These are phyloP conservation scores for Tulasnella sp. DNA, from an alignment of 768 basidiomycete genomes.

Conservation along the genomic window DNA sequence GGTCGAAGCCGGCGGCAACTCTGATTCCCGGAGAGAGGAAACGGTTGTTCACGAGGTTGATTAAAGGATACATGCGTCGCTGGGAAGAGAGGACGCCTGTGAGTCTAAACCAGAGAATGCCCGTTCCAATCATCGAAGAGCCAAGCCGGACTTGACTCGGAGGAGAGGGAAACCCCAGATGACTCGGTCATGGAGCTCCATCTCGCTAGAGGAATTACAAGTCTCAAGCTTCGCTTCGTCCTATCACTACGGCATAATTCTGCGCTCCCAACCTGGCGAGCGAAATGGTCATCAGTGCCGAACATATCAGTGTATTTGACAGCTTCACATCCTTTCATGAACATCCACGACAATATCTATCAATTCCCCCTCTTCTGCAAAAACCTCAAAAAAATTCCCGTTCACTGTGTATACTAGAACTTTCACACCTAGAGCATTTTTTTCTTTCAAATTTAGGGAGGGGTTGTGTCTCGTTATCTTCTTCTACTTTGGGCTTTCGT, in stretches of 20 bases:
- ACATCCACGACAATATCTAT: conserved; percentile 4
- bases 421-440: no score
- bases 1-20: background rate
- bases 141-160: background rate
- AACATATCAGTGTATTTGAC: background rate
- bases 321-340: background rate
- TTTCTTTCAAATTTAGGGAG: background rate
- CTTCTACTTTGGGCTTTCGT: background rate
- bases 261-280: no score
- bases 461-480: background rate
- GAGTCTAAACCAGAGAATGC: background rate
- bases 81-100: conserved; percentile 19
- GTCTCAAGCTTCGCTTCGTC: no score
- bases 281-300: no score
- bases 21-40: background rate
- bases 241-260: no score
- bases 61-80: conserved; percentile 12
- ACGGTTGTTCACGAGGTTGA: conserved; percentile 11
- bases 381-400: background rate
- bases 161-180: background rate
- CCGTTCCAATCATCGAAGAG: background rate
- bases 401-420: background rate
- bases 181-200: no score
- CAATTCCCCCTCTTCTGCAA: background rate
- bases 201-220: no score